These are phyloP conservation scores for Claviceps sp. DNA, from an alignment of 2,329 filamentous ascomycete genomes.

Conservation along the genomic window DNA sequence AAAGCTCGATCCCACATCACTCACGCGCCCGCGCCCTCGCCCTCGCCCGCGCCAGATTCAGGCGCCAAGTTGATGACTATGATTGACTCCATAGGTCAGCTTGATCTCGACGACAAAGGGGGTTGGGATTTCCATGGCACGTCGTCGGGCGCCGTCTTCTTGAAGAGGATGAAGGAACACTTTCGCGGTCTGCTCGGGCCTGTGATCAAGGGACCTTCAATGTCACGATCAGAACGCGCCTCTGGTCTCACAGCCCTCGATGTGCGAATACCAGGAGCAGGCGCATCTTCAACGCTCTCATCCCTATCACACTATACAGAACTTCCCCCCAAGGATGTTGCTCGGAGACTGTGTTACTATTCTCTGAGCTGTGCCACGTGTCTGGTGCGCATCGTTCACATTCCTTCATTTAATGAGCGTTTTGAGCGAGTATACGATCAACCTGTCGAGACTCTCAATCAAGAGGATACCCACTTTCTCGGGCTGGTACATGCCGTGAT, in stretches of 20 bases:
- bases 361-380: slow-evolving; percentile 44
- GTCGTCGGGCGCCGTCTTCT: slow-evolving; percentile 82
- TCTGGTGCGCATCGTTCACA: slow-evolving; percentile 58
- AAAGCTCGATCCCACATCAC: slow-evolving; percentile 25
- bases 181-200: slow-evolving; percentile 64
- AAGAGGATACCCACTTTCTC: slow-evolving; percentile 55
- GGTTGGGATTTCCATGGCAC: slow-evolving; percentile 93
- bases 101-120: slow-evolving; percentile 83
- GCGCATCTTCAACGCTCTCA: slow-evolving; percentile 42
- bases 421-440: slow-evolving; percentile 68
- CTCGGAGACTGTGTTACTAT: slow-evolving; percentile 39
- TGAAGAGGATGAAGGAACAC: slow-evolving; percentile 75
- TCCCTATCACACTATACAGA: slow-evolving; percentile 43
- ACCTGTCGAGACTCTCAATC: slow-evolving; percentile 45
- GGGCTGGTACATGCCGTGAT: slow-evolving; percentile 58
- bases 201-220: slow-evolving; percentile 45
- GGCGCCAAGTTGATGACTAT: slow-evolving; percentile 74
- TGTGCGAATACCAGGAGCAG: slow-evolving; percentile 50
- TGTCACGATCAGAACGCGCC: slow-evolving; percentile 36
- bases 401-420: slow-evolving; percentile 65
- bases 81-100: slow-evolving; percentile 81
- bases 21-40: slow-evolving; percentile 4
- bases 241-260: slow-evolving; percentile 47
- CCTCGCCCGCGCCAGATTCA: slow-evolving; percentile 19
- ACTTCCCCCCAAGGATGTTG: slow-evolving; percentile 51